Base-by-base conservation (phyloP, 2,329 filamentous ascomycete genomes). In the Calonectria naviculata region DNA sequence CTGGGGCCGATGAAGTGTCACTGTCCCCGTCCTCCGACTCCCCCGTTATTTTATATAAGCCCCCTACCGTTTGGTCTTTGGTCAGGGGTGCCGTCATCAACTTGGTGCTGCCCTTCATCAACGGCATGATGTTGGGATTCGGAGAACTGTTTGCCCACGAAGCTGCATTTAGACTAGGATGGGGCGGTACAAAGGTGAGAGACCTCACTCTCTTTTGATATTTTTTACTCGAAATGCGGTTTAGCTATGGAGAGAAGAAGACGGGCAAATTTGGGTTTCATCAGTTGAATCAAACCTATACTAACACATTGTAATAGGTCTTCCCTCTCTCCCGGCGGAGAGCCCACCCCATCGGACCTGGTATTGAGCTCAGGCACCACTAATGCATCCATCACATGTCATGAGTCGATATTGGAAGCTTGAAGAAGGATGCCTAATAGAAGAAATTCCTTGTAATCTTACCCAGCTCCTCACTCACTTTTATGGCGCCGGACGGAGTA, bases 51-150 rank as follows among this genome's bases (percentile, higher is more conserved):
- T 89, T 98, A 56, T 99, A 98, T 88, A 91, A 92, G 75, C 95
- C 95, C 4, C 95, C 97, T 3, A 97, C 95, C 0, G 79, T 97
- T 52, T 98, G 94, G 94, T 92, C 94, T 12, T 83, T 99, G 73
- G 76, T 98, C 66, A 91, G 96, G 67, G 95, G 97, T 42, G 94
- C 95, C 19, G 95, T 95, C 7, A 99, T 99, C 85, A 99, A 99
- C 82, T 87, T 99, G n/a, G 79, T 99, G 1, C 85, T 99, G 24
- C 97, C 97, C 0, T 99, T 99, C 80, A 91, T 99, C 80, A 99
- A 99, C 85, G 97, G 97, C 56, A 90, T 99, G 87, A 99, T 99
- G 97, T 85, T 99, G 79, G 97, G 97, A 2, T 98, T 99, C 80
- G 97, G 97, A 76, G 97, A 99, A 85, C 85, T 99, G 63, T 96